Conservation (phyloP, 208 protist species). For the Leishmania tropica region DNA sequence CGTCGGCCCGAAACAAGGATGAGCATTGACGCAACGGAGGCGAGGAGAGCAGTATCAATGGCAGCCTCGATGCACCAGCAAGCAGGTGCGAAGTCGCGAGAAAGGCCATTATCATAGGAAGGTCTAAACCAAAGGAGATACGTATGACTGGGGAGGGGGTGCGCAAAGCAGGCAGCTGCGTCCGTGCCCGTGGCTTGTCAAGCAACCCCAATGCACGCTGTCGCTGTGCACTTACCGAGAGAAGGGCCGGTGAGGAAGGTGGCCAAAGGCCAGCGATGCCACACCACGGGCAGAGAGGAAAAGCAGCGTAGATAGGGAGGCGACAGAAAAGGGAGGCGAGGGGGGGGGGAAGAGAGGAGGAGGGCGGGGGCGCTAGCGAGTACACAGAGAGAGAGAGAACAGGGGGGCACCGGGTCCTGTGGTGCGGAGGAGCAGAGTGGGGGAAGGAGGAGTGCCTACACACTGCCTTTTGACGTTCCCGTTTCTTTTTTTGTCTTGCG, state of each 20-base stretch:
- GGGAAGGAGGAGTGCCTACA: background rate
- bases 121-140: background rate
- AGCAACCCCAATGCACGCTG: background rate
- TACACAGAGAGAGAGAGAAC: background rate
- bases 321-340: background rate
- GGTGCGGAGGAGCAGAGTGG: background rate
- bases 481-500: background rate
- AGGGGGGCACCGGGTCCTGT: background rate
- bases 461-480: background rate
- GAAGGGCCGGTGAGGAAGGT: background rate
- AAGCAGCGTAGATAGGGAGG: background rate
- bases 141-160: background rate
- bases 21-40: constrained; percentile 25
- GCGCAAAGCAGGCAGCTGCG: background rate
- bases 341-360: background rate
- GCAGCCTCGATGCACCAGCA: constrained; percentile 14
- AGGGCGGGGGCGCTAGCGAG: background rate
- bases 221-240: background rate
- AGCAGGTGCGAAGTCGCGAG: background rate
- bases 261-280: background rate
- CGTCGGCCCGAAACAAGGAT: background rate
- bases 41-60: constrained; percentile 25
- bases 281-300: background rate
- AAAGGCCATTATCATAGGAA: constrained; percentile 4
- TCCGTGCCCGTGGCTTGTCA: background rate